Base-by-base conservation (phyloP, 2,329 filamentous ascomycete species). In the Epichloe baconii region DNA sequence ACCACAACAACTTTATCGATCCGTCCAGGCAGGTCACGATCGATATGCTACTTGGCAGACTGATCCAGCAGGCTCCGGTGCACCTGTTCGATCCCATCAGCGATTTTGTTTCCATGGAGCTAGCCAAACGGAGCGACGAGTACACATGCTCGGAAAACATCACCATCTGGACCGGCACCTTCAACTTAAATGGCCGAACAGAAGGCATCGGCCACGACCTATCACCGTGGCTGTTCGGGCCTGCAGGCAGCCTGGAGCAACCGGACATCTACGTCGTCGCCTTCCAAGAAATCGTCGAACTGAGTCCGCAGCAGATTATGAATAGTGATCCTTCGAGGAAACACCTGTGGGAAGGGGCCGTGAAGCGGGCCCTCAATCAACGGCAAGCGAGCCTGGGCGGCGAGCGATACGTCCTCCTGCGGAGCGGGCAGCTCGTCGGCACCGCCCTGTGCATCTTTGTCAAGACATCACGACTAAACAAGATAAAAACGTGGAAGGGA, bases 221-320 rank as follows among this genome's bases (percentile, higher is more conserved):
- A 12, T 85, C 86, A 0, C 74, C 83, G 2, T 98, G 93, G 93
- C 72, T 98, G 4, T 89, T 86, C 61, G 86, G 87, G 0, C 69
- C 76, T 4, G 56, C 62, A 1, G 48, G 76, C 10, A 76, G 79
- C 5, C 66, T 80, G 3, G 73, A 79, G 45, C 81, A 86, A 54
- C 90, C 93, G 5, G 86, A 91, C 53, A 86, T 98, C 38, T 82
- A 95, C 48, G 89, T 86, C 7, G 83, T 96, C 15, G 93, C 88
- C 0, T 97, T 98, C 60, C 93, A 98, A 64, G 93, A 98, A 67
- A 97, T 98, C 55, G 93, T 98, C n/a, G 88, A 95, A 62, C 73
- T 98, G 45, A 96, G 88, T 59, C 93, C 94, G 15, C 91, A 97
- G 65, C 93, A 98, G 62, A 97, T 98, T 62, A 96, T 98, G 89